Base-by-base conservation (phyloP, 176 grass and related monocot genomes). In the Carex littledalei region DNA sequence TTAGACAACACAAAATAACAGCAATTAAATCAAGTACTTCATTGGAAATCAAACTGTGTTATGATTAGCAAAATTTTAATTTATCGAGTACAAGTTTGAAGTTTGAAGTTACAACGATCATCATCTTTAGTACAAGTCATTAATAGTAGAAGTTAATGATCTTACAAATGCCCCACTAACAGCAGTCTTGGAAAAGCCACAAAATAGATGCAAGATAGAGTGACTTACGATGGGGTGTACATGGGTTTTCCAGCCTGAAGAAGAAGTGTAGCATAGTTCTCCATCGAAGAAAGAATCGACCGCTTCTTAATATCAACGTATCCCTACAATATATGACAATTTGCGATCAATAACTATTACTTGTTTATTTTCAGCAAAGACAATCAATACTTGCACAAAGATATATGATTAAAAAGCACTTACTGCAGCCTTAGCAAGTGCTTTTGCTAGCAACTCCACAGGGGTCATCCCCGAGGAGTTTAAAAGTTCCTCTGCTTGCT, bases 281-380 rank as follows among this genome's bases (percentile, higher is more conserved):
- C 97, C 97, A 99, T 92, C 3, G 90, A 92, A 56, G 93, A 94
- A 22, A 99, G 90, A 74, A 99, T 78, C 0, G 97, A 99, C 62
- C 97, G 92, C 77, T 92, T 99, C 77, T 99, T 99, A 86, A 99
- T 99, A 87, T 99, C 91, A 53, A 84, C 90, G 65, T 94, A 99
- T 8, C 97, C 97, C 97, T 96, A 71, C 56, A 63, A 84, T 65
- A 88, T 20, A 22, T 67, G 10, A 59, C 34, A 16, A 89, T 73
- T 80, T 60, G 16, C 0, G 10, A 68, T 86, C 83, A 90, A 71
- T 14, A 82, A 80, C 5, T 13, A 78, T 80, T 1, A 78, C 45
- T 64, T n/a, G n/a, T n/a, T n/a, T n/a, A n/a, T 70, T 32, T 34
- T 5, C 24, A 31, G 24, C 6, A 18, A 32, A 78, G 24, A 12